Evolutionary conservation across 805 yeast species (phyloP).

Genomic region (Komagataella ulmi): DNA sequence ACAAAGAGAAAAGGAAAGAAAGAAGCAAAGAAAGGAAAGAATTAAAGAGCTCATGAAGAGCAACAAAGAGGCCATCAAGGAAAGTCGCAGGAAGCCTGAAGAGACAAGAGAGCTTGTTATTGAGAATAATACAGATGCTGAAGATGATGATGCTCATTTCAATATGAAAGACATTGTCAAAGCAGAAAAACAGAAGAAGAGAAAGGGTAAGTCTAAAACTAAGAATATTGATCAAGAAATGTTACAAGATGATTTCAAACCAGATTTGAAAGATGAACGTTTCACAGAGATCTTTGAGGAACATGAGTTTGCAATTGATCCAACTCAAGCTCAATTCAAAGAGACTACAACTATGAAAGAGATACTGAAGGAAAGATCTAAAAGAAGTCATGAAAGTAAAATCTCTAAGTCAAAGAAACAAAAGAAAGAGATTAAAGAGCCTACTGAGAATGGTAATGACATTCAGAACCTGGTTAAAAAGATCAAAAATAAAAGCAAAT

Average conservation of each 20-base stretch:
- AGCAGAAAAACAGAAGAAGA: slow-evolving; percentile 52
- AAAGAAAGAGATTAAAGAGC: slow-evolving; percentile 4
- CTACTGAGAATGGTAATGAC: slow-evolving; percentile 5
- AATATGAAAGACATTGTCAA: slow-evolving; percentile 66
- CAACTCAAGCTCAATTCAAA: slow-evolving; percentile 82
- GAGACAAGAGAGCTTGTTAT: slow-evolving; percentile 33
- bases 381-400: slow-evolving; percentile 23
- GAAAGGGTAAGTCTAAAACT: slow-evolving; percentile 27
- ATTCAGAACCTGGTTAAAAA: slow-evolving; percentile 30
- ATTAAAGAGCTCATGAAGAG: slow-evolving; percentile 44
- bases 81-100: slow-evolving; percentile 21
- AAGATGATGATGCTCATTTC: slow-evolving; percentile 47
- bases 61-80: slow-evolving; percentile 37
- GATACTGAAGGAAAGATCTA: slow-evolving; percentile 63
- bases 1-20: slow-evolving; percentile 88
- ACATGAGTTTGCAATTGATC: slow-evolving; percentile 90
- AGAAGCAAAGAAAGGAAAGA: slow-evolving; percentile 70
- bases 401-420: slow-evolving; percentile 1
- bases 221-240: slow-evolving; percentile 35
- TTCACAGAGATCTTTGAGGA: slow-evolving; percentile 73
- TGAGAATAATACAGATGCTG: slow-evolving; percentile 34
- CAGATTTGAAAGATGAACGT: slow-evolving; percentile 74
- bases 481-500: slow-evolving; percentile 28
- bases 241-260: slow-evolving; percentile 29
- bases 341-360: slow-evolving; percentile 79